Base-by-base conservation (phyloP, 2,329 filamentous ascomycete species). In the Fusarium subtropicale region DNA sequence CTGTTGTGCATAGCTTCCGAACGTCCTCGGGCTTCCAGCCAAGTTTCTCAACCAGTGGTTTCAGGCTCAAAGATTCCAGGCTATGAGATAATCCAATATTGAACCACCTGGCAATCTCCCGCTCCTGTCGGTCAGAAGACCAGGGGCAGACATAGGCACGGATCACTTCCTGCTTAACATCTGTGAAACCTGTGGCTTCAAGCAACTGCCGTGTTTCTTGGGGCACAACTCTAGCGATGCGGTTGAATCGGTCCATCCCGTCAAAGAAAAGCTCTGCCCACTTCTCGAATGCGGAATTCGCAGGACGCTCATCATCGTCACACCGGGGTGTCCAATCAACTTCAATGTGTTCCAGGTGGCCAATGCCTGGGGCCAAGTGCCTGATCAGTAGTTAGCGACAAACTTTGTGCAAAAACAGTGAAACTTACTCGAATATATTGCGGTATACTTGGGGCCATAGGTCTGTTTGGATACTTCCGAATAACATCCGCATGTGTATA, bases 261-360 rank as follows among this genome's bases (percentile, higher is more conserved):
- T 88, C 85, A 48, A 88, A 84, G 59, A 97, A 81, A 60, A 87
- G 87, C 28, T 87, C 80, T 66, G 90, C 91, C 94, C 94, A 97
- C 71, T 87, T 81, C 45, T 83, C 79, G 18, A 95, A 81, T 30
- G 85, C 82, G 10, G 90, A 88, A 38, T 87, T 80, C 6, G 79
- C 69, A 13, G 87, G 84, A 16, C 92, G 80, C 1, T 88, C 87
- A 36, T 86, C 85, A 72, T 92, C 88, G 67, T 93, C 90, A 75
- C 89, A 91, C 53, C 88, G 88, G 20, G 93, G 93, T 48, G 87
- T 83, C 79, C 92, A 92, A 79, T 98, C 93, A 56, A 98, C 91
- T 77, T 98, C 95, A 48, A 97, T 88, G 71, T 97, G 93, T 79
- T 98, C 94, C 57, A 97, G 85, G 76, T 86, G 87, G 56, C 94